Evolutionary conservation across 1,284 basidiomycete genomes (phyloP).

Genomic region (Cystobasidium pallidum): DNA sequence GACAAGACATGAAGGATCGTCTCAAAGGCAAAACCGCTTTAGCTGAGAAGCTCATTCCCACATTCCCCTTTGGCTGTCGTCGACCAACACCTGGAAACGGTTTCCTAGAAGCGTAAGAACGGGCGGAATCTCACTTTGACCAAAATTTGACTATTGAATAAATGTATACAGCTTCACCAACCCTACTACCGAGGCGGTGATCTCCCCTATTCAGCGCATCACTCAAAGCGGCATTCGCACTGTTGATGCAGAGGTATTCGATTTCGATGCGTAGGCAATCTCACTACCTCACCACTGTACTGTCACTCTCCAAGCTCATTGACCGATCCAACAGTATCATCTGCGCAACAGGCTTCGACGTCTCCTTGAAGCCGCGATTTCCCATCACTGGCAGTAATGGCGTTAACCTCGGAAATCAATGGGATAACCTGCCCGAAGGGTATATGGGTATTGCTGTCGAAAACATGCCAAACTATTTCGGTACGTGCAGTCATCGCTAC

Average conservation of each 20-base stretch:
- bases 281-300: no score
- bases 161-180: neutral
- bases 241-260: neutral
- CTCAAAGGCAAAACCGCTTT: constrained; percentile 1
- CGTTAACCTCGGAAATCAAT: constrained; percentile 21
- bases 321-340: constrained; percentile 4
- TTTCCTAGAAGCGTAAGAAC: constrained; percentile 37
- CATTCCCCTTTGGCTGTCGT: constrained; percentile 10
- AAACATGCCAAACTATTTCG: constrained; percentile 42
- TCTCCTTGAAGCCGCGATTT: constrained; percentile 36
- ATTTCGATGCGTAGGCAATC: constrained; percentile 1
- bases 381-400: constrained; percentile 29
- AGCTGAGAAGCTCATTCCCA: constrained; percentile 4
- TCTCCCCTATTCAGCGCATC: neutral
- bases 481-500: constrained; percentile 3
- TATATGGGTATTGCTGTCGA: constrained; percentile 32
- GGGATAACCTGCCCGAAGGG: constrained; percentile 15
- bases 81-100: constrained; percentile 40
- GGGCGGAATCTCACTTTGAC: no score
- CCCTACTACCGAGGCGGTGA: neutral
- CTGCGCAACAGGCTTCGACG: constrained; percentile 45
- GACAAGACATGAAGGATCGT: constrained; percentile 4
- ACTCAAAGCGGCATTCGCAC: neutral
- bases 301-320: no score
- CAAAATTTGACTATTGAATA: no score